Conservation (phyloP, 2,329 filamentous ascomycete species). For the Colletotrichum lindemuthianum region DNA sequence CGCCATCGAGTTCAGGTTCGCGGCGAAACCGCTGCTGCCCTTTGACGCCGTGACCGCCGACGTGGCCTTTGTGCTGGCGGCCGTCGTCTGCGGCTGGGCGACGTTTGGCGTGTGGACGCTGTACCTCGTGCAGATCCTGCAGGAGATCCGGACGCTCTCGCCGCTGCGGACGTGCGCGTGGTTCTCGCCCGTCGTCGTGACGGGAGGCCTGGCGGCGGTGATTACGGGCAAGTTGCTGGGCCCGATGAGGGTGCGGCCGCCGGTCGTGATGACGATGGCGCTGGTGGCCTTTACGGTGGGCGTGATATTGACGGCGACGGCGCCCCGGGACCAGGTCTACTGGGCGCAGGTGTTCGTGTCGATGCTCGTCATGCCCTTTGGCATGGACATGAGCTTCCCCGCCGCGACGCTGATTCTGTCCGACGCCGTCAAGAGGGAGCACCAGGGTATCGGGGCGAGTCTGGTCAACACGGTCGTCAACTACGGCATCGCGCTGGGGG, state of each 20-base stretch:
- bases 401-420: slow-evolving; percentile 69
- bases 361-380: slow-evolving; percentile 67
- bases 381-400: slow-evolving; percentile 75
- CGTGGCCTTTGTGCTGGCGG: slow-evolving; percentile 64
- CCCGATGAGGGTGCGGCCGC: slow-evolving; percentile 47
- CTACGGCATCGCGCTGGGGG: slow-evolving; percentile 72
- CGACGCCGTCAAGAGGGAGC: slow-evolving; percentile 56
- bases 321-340: slow-evolving; percentile 67
- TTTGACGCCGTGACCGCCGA: slow-evolving; percentile 59
- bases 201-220: slow-evolving; percentile 56
- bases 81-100: slow-evolving; percentile 63
- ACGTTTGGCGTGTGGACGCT: slow-evolving; percentile 65
- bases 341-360: slow-evolving; percentile 72
- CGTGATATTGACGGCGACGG: slow-evolving; percentile 54
- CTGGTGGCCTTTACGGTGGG: slow-evolving; percentile 56
- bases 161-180: slow-evolving; percentile 57
- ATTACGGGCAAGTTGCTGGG: slow-evolving; percentile 54
- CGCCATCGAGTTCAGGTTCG: slow-evolving; percentile 60
- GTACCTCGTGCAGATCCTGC: slow-evolving; percentile 61
- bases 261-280: slow-evolving; percentile 55
- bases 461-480: slow-evolving; percentile 74
- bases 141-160: slow-evolving; percentile 51
- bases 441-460: slow-evolving; percentile 60
- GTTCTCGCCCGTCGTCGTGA: slow-evolving; percentile 55
- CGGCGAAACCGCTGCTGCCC: slow-evolving; percentile 66